Evolutionary conservation across 495 filamentous ascomycete genomes (phyloP).

Genomic region (Penicillium tannophilum): DNA sequence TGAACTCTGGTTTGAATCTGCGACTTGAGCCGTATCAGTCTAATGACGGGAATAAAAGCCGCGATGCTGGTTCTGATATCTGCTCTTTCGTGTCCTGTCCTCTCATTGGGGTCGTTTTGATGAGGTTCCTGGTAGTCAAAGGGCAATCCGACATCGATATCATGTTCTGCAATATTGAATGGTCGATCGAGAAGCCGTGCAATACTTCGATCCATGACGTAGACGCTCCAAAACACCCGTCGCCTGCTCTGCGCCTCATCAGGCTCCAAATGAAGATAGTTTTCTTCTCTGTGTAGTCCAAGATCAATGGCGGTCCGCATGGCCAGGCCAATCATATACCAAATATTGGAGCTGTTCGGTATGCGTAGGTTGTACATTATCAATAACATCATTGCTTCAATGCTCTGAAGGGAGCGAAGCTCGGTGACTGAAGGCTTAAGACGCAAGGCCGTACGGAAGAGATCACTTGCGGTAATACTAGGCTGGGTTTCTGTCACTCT

Average conservation of each 20-base stretch:
- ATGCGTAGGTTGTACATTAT: slow-evolving; percentile 42
- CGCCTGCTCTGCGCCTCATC: slow-evolving; percentile 34
- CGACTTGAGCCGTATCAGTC: slow-evolving; percentile 40
- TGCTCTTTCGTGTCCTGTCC: background rate
- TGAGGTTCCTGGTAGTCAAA: slow-evolving; percentile 25
- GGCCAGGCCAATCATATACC: slow-evolving; percentile 45
- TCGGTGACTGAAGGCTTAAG: slow-evolving; percentile 33
- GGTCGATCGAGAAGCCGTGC: slow-evolving; percentile 40
- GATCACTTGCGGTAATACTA: slow-evolving; percentile 12
- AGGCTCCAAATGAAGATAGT: slow-evolving; percentile 24
- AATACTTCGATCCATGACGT: slow-evolving; percentile 40
- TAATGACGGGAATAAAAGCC: slow-evolving; percentile 34
- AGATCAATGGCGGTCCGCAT: slow-evolving; percentile 46
- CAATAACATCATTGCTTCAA: slow-evolving; percentile 43
- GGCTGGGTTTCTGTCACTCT: slow-evolving; percentile 37
- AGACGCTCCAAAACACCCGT: slow-evolving; percentile 46
- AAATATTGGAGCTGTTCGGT: slow-evolving; percentile 37
- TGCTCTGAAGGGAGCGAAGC: slow-evolving; percentile 35
- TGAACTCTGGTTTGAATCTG: slow-evolving; percentile 42
- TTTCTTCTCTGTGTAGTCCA: slow-evolving; percentile 36
- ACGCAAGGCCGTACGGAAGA: slow-evolving; percentile 33
- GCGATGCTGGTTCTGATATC: slow-evolving; percentile 8
- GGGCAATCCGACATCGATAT: slow-evolving; percentile 42
- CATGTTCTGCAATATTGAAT: slow-evolving; percentile 41
- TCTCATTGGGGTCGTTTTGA: background rate